phyloP scores from a whole-genome alignment of 73 alveolate species.

The Stentor coeruleus region DNA sequence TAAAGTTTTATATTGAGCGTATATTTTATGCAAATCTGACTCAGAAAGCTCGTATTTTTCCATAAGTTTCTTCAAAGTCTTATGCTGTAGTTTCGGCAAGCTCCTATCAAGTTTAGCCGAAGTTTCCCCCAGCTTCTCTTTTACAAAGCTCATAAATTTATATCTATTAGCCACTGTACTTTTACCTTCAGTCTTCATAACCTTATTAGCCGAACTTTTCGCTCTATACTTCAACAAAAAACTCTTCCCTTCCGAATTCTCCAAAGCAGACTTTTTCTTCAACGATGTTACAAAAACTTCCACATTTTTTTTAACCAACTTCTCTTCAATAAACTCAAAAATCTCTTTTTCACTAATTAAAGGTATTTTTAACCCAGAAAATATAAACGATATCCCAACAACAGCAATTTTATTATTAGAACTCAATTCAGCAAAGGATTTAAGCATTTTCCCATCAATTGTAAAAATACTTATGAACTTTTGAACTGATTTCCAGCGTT shows the following conservation, averaged over 20 bases:
- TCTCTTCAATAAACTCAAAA: neutral
- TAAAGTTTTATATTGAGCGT: slow-evolving; percentile 21
- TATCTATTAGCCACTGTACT: neutral
- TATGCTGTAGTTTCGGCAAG: neutral
- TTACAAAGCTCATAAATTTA: neutral
- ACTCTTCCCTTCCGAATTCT: neutral
- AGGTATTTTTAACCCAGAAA: neutral
- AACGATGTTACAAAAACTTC: neutral
- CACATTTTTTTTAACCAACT: too few species aligned
- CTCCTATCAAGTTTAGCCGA: slow-evolving; percentile 3
- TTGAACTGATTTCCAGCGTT: neutral
- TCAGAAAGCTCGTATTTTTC: slow-evolving; percentile 22
- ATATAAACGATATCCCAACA: neutral
- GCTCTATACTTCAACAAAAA: neutral
- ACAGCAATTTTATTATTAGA: neutral
- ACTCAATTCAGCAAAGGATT: neutral
- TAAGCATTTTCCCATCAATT: neutral
- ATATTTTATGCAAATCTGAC: slow-evolving; percentile 18
- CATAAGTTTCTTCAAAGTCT: neutral
- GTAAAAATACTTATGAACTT: neutral
- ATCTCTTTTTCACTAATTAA: neutral
- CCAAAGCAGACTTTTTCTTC: too few species aligned
- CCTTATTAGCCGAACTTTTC: neutral
- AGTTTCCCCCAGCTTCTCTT: neutral
- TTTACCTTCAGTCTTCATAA: neutral